Conservation (phyloP, 1,284 basidiomycete genomes). For the Malassezia caprae region DNA sequence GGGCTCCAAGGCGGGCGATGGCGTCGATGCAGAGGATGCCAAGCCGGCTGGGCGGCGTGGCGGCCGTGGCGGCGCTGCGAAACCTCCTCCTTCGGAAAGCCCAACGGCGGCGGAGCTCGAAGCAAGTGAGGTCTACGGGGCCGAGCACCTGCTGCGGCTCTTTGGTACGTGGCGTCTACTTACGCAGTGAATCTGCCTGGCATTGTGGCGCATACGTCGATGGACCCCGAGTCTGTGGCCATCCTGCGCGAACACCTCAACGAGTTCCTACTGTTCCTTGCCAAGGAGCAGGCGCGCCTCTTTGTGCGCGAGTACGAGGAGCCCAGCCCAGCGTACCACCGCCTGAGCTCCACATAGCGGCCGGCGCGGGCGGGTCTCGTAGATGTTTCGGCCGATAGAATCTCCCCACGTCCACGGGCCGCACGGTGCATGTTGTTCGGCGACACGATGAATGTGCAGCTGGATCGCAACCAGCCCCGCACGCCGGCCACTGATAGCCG, state of each 20-base stretch:
- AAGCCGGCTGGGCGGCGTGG: conserved; percentile 18
- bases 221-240: conserved; percentile 74
- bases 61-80: background rate
- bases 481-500: conserved; percentile 47
- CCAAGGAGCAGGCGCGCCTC: conserved; percentile 57
- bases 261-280: conserved; percentile 73
- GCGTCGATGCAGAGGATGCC: conserved; percentile 19
- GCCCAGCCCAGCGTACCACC: conserved; percentile 63
- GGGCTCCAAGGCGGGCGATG: conserved; percentile 51
- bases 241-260: conserved; percentile 80
- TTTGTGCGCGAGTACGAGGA: conserved; percentile 66
- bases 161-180: conserved; percentile 59
- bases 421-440: background rate
- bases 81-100: background rate
- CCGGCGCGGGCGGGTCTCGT: background rate
- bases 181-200: conserved; percentile 53
- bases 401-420: background rate
- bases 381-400: conserved; percentile 9
- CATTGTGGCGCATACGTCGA: conserved; percentile 81
- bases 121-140: conserved; percentile 84
- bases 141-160: conserved; percentile 83
- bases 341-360: conserved; percentile 49
- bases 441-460: conserved; percentile 21
- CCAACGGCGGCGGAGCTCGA: conserved; percentile 52
- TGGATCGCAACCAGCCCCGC: conserved; percentile 28